Base-by-base conservation (phyloP, 371 early-diverging fungal species). In the Syncephalis plumigaleata region DNA sequence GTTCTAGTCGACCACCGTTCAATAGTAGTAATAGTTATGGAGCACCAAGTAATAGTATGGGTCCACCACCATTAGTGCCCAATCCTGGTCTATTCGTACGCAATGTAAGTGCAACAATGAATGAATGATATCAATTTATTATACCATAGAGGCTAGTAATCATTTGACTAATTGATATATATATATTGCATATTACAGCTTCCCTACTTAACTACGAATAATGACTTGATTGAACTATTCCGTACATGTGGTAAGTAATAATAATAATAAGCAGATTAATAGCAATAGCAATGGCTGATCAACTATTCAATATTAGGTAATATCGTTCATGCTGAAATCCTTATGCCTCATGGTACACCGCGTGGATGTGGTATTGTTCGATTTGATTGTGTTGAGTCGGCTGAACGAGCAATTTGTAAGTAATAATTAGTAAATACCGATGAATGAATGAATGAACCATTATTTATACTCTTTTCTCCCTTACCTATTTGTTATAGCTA, bases 281-380 rank as follows among this genome's bases (percentile, higher is more conserved):
- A n/a, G n/a, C n/a, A n/a, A n/a, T n/a, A n/a, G n/a, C n/a, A n/a
- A n/a, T n/a, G n/a, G 31, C 31, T 31, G 11, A 31, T 16, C 21
- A 11, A 20, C 36, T 64, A 54, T 49, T 73, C 18, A 50, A 66
- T 15, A n/a, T n/a, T n/a, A 54, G 67, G 43, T 55, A 24, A 22
- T 11, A 43, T 43, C 24, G 43, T 43, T 20, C 43, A 24, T 20
- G 43, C 74, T 1, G 77, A 76, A 50, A 66, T 72, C 26, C 47
- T 71, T 27, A 44, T 56, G 46, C 23, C 50, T 5, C 59, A 59
- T 47, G 77, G 74, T 9, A 65, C 68, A 43, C 65, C 74, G 11
- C 72, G 71, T 48, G 77, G 74, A 0, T 65, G 73, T n/a, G 77
- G 77, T 0, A 52, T 68, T 49, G 77, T 76, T 5, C 64, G 77